A percentile compares a stretch with the other conserved stretches of the same genome.
phyloP scores from a whole-genome alignment of 768 basidiomycete species.

The Rhodosporidiobolus odoratus region DNA sequence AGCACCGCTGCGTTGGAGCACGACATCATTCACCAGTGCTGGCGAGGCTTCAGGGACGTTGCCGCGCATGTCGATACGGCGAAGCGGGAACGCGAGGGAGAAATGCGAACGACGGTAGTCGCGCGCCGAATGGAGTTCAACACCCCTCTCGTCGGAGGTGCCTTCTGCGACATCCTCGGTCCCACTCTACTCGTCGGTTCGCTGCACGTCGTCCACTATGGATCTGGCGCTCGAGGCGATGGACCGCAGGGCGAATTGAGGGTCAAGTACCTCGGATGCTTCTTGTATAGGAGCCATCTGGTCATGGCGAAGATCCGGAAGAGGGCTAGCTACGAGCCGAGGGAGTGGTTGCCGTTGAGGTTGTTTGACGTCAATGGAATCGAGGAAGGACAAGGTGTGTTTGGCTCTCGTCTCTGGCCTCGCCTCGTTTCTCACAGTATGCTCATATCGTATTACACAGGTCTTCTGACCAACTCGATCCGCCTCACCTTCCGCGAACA shows the following conservation, averaged over 20 bases:
- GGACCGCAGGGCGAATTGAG: background rate
- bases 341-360: slow-evolving; percentile 76
- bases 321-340: slow-evolving; percentile 68
- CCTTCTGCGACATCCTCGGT: slow-evolving; percentile 60
- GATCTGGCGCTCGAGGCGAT: slow-evolving; percentile 41
- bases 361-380: slow-evolving; percentile 67
- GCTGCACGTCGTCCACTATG: slow-evolving; percentile 71
- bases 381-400: slow-evolving; percentile 68
- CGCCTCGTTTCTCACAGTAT: background rate
- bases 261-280: slow-evolving; percentile 57
- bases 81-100: slow-evolving; percentile 60
- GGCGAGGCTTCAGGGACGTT: slow-evolving; percentile 68
- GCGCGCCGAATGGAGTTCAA: slow-evolving; percentile 58
- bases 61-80: slow-evolving; percentile 78
- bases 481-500: slow-evolving; percentile 65
- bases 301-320: slow-evolving; percentile 80
- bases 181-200: slow-evolving; percentile 75
- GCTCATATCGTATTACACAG: slow-evolving; percentile 48
- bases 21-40: slow-evolving; percentile 41
- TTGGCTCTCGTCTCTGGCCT: background rate
- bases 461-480: slow-evolving; percentile 73
- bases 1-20: too few species aligned
- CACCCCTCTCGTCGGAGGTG: slow-evolving; percentile 36
- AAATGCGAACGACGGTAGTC: slow-evolving; percentile 63
- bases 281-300: slow-evolving; percentile 84